Evolutionary conservation across 2,329 filamentous ascomycete species (phyloP).

Genomic region (Piedraia hortae): DNA sequence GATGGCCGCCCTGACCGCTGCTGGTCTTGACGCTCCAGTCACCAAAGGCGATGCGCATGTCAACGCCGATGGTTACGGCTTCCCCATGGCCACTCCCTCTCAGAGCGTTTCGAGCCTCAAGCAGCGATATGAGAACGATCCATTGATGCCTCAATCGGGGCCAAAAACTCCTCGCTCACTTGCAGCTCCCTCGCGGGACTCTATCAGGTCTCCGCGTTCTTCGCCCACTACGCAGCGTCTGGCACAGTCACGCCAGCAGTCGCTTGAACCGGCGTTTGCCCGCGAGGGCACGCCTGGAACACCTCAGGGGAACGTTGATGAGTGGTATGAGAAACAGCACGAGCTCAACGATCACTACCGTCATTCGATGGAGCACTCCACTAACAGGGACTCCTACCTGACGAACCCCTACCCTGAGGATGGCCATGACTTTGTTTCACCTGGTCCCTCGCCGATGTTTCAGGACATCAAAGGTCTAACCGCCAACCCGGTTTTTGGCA

Average conservation of each 20-base stretch:
- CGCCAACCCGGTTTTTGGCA: conserved; percentile 42
- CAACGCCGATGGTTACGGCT: conserved; percentile 11
- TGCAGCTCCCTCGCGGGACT: conserved; percentile 19
- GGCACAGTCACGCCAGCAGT: conserved; percentile 24
- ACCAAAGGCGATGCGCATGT: conserved; percentile 22
- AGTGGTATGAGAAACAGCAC: conserved; percentile 26
- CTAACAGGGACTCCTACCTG: conserved; percentile 14
- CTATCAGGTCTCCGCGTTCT: conserved; percentile 30
- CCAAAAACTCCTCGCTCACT: conserved; percentile 10
- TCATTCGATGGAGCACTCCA: conserved; percentile 4
- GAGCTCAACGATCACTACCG: conserved; percentile 31
- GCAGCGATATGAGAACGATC: conserved; percentile 31
- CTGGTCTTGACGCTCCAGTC: conserved; percentile 13
- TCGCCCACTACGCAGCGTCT: conserved; percentile 28
- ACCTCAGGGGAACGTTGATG: conserved; percentile 14
- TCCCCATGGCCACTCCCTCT: conserved; percentile 36
- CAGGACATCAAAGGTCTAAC: conserved; percentile 40
- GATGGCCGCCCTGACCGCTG: conserved; percentile 13
- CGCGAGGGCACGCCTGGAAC: conserved; percentile 13
- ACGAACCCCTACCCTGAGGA: conserved; percentile 27
- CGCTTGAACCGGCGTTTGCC: conserved; percentile 23
- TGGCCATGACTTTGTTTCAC: conserved; percentile 25
- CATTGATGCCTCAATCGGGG: conserved; percentile 10
- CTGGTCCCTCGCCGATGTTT: conserved; percentile 26
- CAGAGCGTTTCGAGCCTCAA: conserved; percentile 56